These are phyloP conservation scores for Clarkia xantiana DNA, from an alignment of 345 rosid genomes.

Conservation along the genomic window DNA sequence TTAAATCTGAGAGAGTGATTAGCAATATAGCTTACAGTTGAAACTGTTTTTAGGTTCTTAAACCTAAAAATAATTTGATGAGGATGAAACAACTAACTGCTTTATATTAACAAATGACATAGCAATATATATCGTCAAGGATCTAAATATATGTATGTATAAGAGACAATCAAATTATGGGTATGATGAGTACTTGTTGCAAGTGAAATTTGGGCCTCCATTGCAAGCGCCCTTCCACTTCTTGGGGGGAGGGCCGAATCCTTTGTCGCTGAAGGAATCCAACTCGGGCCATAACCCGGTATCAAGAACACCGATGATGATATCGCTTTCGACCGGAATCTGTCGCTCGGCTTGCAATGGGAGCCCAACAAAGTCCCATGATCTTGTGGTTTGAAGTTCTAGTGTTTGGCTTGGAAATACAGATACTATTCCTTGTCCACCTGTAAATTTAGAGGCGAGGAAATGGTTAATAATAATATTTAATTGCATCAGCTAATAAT, in stretches of 20 bases:
- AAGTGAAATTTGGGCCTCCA: constrained; percentile 10
- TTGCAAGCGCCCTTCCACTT: constrained; percentile 14
- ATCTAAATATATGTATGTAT: not conserved
- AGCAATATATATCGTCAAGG: too few relatives aligned
- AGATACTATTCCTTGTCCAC: constrained; percentile 21
- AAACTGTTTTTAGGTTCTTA: too few relatives aligned
- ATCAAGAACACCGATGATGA: constrained; percentile 16
- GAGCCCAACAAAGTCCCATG: constrained; percentile 48
- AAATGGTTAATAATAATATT: not conserved
- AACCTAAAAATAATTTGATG: too few relatives aligned
- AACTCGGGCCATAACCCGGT: constrained; percentile 16
- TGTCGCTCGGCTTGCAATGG: constrained; percentile 3
- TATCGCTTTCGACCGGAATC: constrained; percentile 3
- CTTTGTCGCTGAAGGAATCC: constrained; percentile 6
- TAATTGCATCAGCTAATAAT: not conserved
- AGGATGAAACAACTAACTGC: too few relatives aligned
- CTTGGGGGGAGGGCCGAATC: constrained; percentile 9
- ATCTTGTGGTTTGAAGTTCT: constrained; percentile 32
- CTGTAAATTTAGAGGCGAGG: not conserved
- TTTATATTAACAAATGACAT: too few relatives aligned
- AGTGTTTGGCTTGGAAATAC: constrained; percentile 24
- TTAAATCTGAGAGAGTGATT: too few relatives aligned
- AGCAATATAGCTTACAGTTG: too few relatives aligned
- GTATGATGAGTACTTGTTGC: constrained; percentile 13
- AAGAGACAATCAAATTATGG: not conserved